Conservation (phyloP, 2,329 filamentous ascomycete species). For the Diaporthe velutina region DNA sequence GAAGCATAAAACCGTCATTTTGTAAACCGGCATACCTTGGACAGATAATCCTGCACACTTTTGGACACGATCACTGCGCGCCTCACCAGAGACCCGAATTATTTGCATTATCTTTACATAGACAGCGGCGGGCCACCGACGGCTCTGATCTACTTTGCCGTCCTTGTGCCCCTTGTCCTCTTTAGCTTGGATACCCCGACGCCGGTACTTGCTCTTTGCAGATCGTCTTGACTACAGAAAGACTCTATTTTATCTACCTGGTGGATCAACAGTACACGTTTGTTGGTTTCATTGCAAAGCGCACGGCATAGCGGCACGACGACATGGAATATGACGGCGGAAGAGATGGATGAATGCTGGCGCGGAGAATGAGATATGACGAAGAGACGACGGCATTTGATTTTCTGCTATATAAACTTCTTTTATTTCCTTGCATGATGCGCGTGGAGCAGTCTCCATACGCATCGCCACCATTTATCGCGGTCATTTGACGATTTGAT, state of each 20-base stretch:
- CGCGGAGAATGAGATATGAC: neutral
- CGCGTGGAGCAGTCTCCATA: neutral
- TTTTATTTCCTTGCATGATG: slow-evolving; percentile 20
- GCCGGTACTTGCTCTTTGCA: slow-evolving; percentile 9
- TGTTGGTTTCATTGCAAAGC: slow-evolving; percentile 5
- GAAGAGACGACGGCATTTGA: slow-evolving; percentile 3
- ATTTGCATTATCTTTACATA: slow-evolving; percentile 30
- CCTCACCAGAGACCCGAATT: neutral
- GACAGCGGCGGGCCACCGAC: slow-evolving; percentile 19
- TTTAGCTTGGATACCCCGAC: slow-evolving; percentile 34
- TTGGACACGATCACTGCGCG: neutral
- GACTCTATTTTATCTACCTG: neutral
- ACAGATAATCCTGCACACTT: neutral
- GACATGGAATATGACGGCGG: neutral
- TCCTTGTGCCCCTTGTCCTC: neutral
- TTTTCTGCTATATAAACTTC: neutral
- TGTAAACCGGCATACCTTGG: neutral
- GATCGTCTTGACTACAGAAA: neutral
- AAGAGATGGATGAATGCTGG: neutral
- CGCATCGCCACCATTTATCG: neutral
- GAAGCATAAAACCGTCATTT: neutral
- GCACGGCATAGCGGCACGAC: slow-evolving; percentile 1
- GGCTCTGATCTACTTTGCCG: slow-evolving; percentile 8
- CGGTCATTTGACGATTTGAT: slow-evolving; percentile 23
- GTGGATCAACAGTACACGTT: slow-evolving; percentile 32